phyloP scores from a whole-genome alignment of 129 eudicot species.

The Centrapalus pauciflorus region DNA sequence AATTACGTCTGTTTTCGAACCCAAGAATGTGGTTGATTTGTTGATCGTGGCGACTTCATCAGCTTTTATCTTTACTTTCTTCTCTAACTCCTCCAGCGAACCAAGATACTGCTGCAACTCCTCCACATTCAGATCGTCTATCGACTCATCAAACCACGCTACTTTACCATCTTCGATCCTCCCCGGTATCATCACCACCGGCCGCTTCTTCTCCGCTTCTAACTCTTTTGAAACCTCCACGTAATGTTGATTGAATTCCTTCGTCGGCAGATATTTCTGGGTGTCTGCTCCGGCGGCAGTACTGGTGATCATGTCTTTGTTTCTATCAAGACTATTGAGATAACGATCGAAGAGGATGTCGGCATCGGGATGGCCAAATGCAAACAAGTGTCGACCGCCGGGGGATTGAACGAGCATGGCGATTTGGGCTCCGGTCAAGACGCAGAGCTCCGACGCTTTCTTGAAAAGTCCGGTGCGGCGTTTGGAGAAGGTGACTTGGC shows the following conservation, averaged over 20 bases:
- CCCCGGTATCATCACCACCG: background rate
- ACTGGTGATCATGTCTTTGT: too few relatives aligned
- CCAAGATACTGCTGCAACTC: too few relatives aligned
- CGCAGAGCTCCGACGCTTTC: conserved; percentile 33
- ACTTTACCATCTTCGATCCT: too few relatives aligned
- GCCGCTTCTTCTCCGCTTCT: conserved; percentile 7
- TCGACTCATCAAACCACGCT: too few relatives aligned
- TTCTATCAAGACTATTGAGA: background rate
- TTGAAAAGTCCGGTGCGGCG: conserved; percentile 35
- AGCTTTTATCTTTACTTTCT: too few relatives aligned
- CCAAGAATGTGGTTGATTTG: too few relatives aligned
- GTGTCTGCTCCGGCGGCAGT: background rate
- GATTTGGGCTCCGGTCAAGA: conserved; percentile 30
- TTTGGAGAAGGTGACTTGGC: conserved; percentile 37
- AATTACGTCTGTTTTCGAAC: too few relatives aligned
- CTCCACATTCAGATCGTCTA: too few relatives aligned
- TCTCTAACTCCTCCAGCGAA: too few relatives aligned
- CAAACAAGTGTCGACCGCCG: conserved; percentile 15
- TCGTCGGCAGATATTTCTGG: background rate
- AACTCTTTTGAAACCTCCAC: background rate
- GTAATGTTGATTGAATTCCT: background rate
- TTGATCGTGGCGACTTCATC: too few relatives aligned
- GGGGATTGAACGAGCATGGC: conserved; percentile 35
- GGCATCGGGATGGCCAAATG: conserved; percentile 32
- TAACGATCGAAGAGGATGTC: conserved; percentile 14